These are phyloP conservation scores for Teratosphaeria epicoccoides DNA, from an alignment of 2,329 filamentous ascomycete genomes.

Conservation along the genomic window DNA sequence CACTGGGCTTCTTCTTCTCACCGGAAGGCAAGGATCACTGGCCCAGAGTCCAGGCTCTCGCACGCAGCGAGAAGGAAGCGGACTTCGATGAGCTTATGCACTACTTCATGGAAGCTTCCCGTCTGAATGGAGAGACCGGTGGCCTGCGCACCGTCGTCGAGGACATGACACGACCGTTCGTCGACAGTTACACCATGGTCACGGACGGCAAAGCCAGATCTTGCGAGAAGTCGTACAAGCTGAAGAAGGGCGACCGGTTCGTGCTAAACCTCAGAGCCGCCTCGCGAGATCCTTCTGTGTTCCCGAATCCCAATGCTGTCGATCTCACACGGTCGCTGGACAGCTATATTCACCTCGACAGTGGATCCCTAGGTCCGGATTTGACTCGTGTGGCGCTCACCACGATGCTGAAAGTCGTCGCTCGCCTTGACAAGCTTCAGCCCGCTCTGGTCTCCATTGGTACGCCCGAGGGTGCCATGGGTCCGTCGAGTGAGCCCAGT, in stretches of 20 bases:
- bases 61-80: slow-evolving; percentile 33
- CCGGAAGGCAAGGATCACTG: slow-evolving; percentile 35
- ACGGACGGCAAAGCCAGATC: slow-evolving; percentile 20
- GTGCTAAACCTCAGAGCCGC: slow-evolving; percentile 35
- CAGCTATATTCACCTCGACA: slow-evolving; percentile 35
- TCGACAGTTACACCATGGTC: slow-evolving; percentile 19
- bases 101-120: slow-evolving; percentile 39
- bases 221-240: slow-evolving; percentile 15
- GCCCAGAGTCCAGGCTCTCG: slow-evolving; percentile 38
- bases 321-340: slow-evolving; percentile 30
- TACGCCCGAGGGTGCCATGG: background rate
- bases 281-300: slow-evolving; percentile 30
- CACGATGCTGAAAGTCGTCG: slow-evolving; percentile 37
- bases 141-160: slow-evolving; percentile 29
- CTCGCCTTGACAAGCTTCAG: slow-evolving; percentile 29
- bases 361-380: slow-evolving; percentile 32
- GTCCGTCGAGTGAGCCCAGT: slow-evolving; percentile 24
- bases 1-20: slow-evolving; percentile 46
- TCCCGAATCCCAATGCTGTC: slow-evolving; percentile 32
- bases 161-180: slow-evolving; percentile 20
- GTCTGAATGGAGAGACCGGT: slow-evolving; percentile 35
- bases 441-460: slow-evolving; percentile 28
- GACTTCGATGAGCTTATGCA: slow-evolving; percentile 40
- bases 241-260: slow-evolving; percentile 30
- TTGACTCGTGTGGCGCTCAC: slow-evolving; percentile 36